Evolutionary conservation across 495 filamentous ascomycete species (phyloP).

Genomic region (Xylaria palmicola): DNA sequence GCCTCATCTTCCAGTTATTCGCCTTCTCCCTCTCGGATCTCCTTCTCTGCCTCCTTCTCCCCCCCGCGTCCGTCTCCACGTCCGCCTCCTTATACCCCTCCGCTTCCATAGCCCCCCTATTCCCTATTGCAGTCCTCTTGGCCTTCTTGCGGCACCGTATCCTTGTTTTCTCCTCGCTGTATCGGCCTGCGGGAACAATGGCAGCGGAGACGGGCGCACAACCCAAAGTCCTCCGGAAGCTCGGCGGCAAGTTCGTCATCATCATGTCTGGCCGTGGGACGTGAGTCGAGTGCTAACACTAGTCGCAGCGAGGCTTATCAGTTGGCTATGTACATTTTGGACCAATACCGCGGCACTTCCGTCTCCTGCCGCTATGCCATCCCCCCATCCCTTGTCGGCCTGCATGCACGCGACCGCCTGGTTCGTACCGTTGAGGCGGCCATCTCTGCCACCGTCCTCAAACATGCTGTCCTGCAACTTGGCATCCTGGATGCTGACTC

Average conservation of each 20-base stretch:
- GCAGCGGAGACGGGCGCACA: neutral
- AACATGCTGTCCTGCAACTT: slow-evolving; percentile 16
- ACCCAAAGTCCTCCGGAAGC: neutral
- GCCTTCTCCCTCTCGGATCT: no score
- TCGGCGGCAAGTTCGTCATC: neutral
- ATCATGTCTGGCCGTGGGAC: neutral
- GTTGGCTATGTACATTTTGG: slow-evolving; percentile 19
- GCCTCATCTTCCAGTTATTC: no score
- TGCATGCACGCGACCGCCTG: slow-evolving; percentile 2
- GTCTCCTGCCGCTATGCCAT: slow-evolving; percentile 22
- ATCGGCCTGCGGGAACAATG: neutral
- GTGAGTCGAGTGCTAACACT: neutral
- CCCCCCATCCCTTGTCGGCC: slow-evolving; percentile 5
- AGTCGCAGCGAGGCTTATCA: slow-evolving; percentile 7
- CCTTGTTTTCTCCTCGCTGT: neutral
- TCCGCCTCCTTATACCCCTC: no score
- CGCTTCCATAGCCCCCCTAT: no score
- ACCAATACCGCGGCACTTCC: slow-evolving; percentile 22
- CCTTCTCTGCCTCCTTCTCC: no score
- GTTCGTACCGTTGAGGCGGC: slow-evolving; percentile 10
- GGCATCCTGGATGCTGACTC: slow-evolving; percentile 13
- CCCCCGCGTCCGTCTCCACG: no score
- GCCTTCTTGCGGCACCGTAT: no score
- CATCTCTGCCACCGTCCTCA: slow-evolving; percentile 9
- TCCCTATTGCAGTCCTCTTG: no score